Percentiles rank a stretch among this genome's conserved stretches.
Evolutionary conservation across 441 rosid species (phyloP).

Genomic region (Populus trichocarpa): DNA sequence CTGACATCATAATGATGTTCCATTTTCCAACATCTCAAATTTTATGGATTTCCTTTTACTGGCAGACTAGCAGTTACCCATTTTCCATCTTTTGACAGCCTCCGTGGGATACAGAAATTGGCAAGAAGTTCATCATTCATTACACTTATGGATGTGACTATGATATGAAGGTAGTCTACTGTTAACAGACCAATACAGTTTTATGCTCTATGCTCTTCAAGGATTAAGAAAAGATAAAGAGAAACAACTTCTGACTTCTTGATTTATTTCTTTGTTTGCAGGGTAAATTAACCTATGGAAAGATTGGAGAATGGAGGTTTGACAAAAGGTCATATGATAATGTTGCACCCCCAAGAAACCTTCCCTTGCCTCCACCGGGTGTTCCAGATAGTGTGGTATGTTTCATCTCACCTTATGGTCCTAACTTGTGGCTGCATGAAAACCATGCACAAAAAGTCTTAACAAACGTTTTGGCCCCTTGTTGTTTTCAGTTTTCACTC

Average conservation of each 20-base stretch:
- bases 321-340: constrained; percentile 80
- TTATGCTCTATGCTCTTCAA: neutral
- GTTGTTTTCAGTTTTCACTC: too few species aligned
- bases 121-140: constrained; percentile 82
- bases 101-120: constrained; percentile 90
- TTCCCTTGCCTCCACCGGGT: constrained; percentile 86
- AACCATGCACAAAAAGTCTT: neutral
- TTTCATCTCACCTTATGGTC: constrained; percentile 1
- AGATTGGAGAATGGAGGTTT: constrained; percentile 92
- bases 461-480: neutral
- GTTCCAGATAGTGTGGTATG: constrained; percentile 97
- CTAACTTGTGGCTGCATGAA: neutral
- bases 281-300: constrained; percentile 90
- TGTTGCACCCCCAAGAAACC: constrained; percentile 74
- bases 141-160: constrained; percentile 94
- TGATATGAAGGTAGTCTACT: constrained; percentile 65
- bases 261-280: constrained; percentile 28
- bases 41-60: constrained; percentile 10
- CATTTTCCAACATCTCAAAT: constrained; percentile 11
- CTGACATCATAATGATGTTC: neutral
- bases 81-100: constrained; percentile 58
- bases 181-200: neutral
- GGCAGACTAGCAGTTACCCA: neutral
- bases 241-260: constrained; percentile 1
- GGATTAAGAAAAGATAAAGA: neutral